Evolutionary conservation across 2,329 filamentous ascomycete genomes (phyloP), one percentile per base, ranked within the genome.

Genomic region (Byssothecium circinans): DNA sequence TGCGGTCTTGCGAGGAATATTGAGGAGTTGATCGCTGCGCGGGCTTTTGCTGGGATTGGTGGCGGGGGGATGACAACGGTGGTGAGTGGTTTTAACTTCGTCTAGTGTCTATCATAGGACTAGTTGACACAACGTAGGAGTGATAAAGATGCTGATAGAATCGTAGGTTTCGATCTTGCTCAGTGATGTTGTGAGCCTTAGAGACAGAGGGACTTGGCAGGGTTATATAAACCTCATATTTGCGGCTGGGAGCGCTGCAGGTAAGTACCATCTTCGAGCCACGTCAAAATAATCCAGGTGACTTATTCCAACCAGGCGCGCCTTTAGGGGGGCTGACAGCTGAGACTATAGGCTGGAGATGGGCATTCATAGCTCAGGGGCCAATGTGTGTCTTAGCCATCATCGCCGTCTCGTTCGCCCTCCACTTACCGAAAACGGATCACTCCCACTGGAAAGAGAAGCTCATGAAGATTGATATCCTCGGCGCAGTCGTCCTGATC

Each of bases 301-400:
- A 10, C 23, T 25, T 25, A 25, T 25, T 25, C 5, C 6, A 25
- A 25, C 5, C 10, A 25, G 88, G 88, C 2, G 87, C 84, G 4
- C 86, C 88, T 0, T 56, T 92, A 0, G 88, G 81, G 14, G 88
- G 88, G 2, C 66, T 88, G 6, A 68, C 91, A n/a, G 82, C 86
- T 0, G 87, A 91, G 66, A 81, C 78, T 4, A 78, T 91, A 42
- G 86, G 87, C 27, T 91, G 88, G 88, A 76, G 88, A 55, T 90
- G 86, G 85, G 81, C 87, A 0, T 92, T 94, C 62, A 68, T 89
- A 11, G 77, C 77, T 2, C 89, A 92, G 65, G 81, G 82, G 0
- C 88, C 88, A 2, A 65, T 90, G 4, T 88, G 86, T 49, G 64
- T 85, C 7, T 41, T 85, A 2, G 87, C 88, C 1, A 82, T 88